phyloP scores from a whole-genome alignment of 176 grass and related monocot genomes.

The Avena eriantha region DNA sequence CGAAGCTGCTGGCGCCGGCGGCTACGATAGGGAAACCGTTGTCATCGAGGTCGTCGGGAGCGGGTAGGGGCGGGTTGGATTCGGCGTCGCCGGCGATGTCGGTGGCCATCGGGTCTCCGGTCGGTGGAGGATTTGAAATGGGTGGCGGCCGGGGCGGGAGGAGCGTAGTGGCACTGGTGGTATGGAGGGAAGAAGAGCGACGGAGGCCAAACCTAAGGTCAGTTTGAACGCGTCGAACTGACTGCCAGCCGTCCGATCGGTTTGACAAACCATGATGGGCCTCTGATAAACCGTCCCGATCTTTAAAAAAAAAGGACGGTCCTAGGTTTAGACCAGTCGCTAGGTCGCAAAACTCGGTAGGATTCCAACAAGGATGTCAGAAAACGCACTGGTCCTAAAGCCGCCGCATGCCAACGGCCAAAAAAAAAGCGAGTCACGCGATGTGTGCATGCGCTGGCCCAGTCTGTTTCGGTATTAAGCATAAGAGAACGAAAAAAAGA shows the following conservation, averaged over 20 bases:
- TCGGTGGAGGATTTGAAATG: conserved; percentile 50
- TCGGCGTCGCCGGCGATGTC: conserved; percentile 41
- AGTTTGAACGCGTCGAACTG: not conserved
- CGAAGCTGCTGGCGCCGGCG: conserved; percentile 34
- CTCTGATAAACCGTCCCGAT: too few species aligned
- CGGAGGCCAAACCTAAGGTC: not conserved
- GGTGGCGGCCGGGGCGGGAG: conserved; percentile 39
- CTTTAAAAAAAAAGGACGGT: too few species aligned
- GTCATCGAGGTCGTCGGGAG: conserved; percentile 47
- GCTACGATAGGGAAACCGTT: conserved; percentile 43
- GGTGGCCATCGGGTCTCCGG: conserved; percentile 37
- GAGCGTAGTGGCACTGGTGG: not conserved
- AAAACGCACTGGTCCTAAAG: too few species aligned
- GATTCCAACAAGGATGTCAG: too few species aligned
- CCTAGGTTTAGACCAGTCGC: too few species aligned
- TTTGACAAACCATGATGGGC: not conserved
- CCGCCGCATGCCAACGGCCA: too few species aligned
- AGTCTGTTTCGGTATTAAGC: too few species aligned
- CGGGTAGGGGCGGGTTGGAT: not conserved
- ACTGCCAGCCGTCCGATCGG: not conserved
- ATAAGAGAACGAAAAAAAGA: too few species aligned
- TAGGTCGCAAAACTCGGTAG: too few species aligned
- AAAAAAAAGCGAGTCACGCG: too few species aligned
- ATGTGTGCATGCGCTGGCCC: too few species aligned
- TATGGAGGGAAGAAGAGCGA: not conserved